phyloP scores from a whole-genome alignment of 2,329 filamentous ascomycete genomes.

The Pseudohalonectria lignicola region DNA sequence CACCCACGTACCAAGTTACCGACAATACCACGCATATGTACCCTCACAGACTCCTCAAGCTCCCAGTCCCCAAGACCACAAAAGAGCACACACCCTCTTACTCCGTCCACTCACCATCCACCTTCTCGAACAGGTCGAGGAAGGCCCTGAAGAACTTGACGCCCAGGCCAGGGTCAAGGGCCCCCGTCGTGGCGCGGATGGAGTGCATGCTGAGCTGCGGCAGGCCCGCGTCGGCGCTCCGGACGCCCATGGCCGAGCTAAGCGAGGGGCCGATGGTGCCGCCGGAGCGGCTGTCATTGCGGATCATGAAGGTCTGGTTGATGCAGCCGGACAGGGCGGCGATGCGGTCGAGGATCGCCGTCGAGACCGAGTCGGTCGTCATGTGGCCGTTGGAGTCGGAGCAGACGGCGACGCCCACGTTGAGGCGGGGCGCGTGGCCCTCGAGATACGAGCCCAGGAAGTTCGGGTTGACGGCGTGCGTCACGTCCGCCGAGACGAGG shows the following conservation, averaged over 20 bases:
- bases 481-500: slow-evolving; percentile 86
- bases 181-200: slow-evolving; percentile 79
- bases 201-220: slow-evolving; percentile 92
- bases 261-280: slow-evolving; percentile 95
- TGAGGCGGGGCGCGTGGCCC: slow-evolving; percentile 77
- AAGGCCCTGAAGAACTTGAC: slow-evolving; percentile 85
- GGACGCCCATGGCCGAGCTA: slow-evolving; percentile 67
- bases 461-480: slow-evolving; percentile 90
- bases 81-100: not conserved
- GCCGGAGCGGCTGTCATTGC: slow-evolving; percentile 81
- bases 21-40: not conserved
- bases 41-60: not conserved
- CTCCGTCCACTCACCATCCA: slow-evolving; percentile 71
- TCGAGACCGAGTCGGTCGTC: slow-evolving; percentile 84
- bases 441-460: slow-evolving; percentile 76
- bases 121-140: slow-evolving; percentile 72
- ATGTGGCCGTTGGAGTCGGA: slow-evolving; percentile 89
- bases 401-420: slow-evolving; percentile 72
- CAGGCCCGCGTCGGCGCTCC: slow-evolving; percentile 79
- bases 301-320: slow-evolving; percentile 86
- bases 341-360: slow-evolving; percentile 66
- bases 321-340: slow-evolving; percentile 62
- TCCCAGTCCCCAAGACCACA: not conserved
- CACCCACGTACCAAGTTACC: no score
- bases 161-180: slow-evolving; percentile 76